These are phyloP conservation scores for Sporothrix brunneoviolacea DNA, from an alignment of 2,329 filamentous ascomycete species.

Conservation along the genomic window DNA sequence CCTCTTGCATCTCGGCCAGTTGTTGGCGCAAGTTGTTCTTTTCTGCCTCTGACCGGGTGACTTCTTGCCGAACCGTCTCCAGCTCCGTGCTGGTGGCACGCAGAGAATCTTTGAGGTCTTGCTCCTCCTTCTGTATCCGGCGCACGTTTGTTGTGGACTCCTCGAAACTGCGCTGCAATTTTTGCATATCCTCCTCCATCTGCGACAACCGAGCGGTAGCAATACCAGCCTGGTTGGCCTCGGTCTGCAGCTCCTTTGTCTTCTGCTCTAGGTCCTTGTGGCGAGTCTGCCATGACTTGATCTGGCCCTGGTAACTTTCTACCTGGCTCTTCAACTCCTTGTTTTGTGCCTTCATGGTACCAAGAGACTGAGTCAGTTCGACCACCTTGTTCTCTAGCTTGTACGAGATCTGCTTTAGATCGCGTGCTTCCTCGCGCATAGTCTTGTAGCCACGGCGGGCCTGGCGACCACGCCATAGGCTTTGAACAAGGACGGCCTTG, in stretches of 20 bases:
- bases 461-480: conserved; percentile 77
- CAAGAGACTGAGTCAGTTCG: conserved; percentile 88
- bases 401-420: conserved; percentile 99
- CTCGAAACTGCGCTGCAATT: conserved; percentile 79
- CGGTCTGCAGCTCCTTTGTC: conserved; percentile 88
- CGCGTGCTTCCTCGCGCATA: conserved; percentile 88
- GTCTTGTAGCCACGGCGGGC: conserved; percentile 84
- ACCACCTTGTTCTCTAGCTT: conserved; percentile 99
- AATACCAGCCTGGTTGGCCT: conserved; percentile 97
- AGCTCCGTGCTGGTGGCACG: conserved; percentile 73
- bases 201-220: conserved; percentile 81
- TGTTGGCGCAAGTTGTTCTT: conserved; percentile 82
- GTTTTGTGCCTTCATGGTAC: conserved; percentile 90
- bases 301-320: conserved; percentile 90
- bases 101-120: conserved; percentile 73
- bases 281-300: conserved; percentile 91
- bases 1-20: conserved; percentile 82
- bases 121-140: conserved; percentile 90
- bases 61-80: conserved; percentile 68
- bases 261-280: conserved; percentile 85
- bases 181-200: conserved; percentile 94
- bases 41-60: conserved; percentile 72
- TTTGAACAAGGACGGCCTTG: conserved; percentile 86
- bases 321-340: conserved; percentile 81
- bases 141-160: conserved; percentile 89